These are phyloP conservation scores for Platismatia glauca DNA, from an alignment of 495 filamentous ascomycete genomes.

Conservation along the genomic window DNA sequence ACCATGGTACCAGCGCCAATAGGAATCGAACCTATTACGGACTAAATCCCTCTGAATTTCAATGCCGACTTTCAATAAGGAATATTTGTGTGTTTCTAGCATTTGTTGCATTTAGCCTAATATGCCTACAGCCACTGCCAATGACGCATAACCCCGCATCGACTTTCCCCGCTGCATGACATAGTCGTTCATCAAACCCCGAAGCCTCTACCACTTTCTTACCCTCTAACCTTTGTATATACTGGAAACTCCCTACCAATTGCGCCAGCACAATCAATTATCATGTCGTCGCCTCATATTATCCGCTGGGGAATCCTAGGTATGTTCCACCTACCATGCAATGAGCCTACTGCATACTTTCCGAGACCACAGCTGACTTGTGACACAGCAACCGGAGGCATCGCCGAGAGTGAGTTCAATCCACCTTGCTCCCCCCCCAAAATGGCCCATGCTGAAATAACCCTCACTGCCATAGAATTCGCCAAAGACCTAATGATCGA, in stretches of 20 bases:
- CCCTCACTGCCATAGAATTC: constrained; percentile 48
- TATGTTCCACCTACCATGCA: constrained; percentile 24
- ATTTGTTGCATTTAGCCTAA: neutral
- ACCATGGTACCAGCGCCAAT: too few species aligned
- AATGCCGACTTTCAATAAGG: too few species aligned
- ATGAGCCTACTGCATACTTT: neutral
- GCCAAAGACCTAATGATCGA: constrained; percentile 73
- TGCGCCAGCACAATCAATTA: neutral
- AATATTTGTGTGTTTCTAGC: neutral
- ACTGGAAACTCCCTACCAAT: too few species aligned
- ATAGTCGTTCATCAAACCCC: neutral
- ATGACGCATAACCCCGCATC: constrained; percentile 1
- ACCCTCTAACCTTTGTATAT: neutral
- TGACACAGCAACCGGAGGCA: constrained; percentile 60
- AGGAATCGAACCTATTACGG: too few species aligned
- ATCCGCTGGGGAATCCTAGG: constrained; percentile 73
- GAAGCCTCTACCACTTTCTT: neutral
- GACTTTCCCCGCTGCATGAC: neutral
- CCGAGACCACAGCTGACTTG: constrained; percentile 3
- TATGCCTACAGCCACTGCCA: too few species aligned
- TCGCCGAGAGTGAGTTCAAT: constrained; percentile 45
- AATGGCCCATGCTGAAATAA: neutral
- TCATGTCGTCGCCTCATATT: constrained; percentile 42
- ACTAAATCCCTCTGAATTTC: too few species aligned
- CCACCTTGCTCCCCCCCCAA: neutral